Percentiles rank a stretch among this genome's conserved stretches.
Conservation (phyloP, 495 filamentous ascomycete species). For the Penicillium steckii region DNA sequence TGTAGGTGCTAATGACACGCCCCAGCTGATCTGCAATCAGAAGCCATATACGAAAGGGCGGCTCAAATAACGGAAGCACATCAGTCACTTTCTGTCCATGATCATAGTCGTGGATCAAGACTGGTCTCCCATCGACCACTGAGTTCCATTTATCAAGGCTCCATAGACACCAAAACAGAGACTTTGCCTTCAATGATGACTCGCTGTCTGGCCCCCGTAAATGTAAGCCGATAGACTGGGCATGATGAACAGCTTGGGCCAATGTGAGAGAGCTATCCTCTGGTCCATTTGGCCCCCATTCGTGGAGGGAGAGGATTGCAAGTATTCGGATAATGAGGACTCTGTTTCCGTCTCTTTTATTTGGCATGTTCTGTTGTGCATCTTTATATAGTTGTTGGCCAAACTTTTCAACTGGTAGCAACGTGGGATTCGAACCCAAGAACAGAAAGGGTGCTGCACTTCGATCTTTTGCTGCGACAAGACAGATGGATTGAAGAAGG, state of each 20-base stretch:
- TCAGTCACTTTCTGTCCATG: conserved; percentile 31
- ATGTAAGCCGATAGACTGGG: conserved; percentile 61
- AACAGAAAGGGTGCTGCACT: conserved; percentile 22
- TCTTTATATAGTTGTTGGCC: conserved; percentile 21
- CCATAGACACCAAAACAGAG: conserved; percentile 63
- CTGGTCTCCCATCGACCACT: conserved; percentile 57
- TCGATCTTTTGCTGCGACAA: conserved; percentile 36
- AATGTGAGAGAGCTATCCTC: conserved; percentile 35
- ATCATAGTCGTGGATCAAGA: conserved; percentile 62
- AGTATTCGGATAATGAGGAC: conserved; percentile 34
- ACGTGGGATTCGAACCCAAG: conserved; percentile 10
- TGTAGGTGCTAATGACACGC: conserved; percentile 58
- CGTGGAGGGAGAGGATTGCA: conserved; percentile 34
- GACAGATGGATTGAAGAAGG: conserved; percentile 31
- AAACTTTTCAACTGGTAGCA: conserved; percentile 23
- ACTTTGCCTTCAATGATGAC: conserved; percentile 28
- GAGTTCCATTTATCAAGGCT: conserved; percentile 58
- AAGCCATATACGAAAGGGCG: conserved; percentile 43
- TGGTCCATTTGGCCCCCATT: conserved; percentile 29
- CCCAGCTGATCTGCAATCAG: conserved; percentile 49
- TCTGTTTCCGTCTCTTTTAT: conserved; percentile 12
- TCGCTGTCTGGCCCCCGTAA: conserved; percentile 21
- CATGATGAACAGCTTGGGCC: conserved; percentile 47
- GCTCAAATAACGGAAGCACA: conserved; percentile 17
- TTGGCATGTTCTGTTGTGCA: conserved; percentile 23